A percentile compares a stretch with the other conserved stretches of the same genome.
These are phyloP conservation scores for Solanum hybrid DNA, from an alignment of 305 asterid genomes.

Conservation along the genomic window DNA sequence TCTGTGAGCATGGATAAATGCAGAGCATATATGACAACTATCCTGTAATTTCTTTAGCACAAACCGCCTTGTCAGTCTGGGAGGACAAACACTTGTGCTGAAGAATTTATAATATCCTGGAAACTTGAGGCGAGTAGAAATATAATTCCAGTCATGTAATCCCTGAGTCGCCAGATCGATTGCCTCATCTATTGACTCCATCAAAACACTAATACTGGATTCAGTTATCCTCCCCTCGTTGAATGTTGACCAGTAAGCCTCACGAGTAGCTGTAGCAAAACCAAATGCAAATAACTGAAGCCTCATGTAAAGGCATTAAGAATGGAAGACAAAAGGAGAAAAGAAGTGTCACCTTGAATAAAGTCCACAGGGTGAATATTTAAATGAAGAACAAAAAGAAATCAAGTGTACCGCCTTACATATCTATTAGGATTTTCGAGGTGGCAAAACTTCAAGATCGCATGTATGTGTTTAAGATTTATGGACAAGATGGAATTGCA, in stretches of 20 bases:
- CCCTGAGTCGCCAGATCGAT: constrained; percentile 2
- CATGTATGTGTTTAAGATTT: not conserved
- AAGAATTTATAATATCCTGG: not conserved
- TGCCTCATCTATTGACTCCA: not conserved
- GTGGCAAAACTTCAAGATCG: not conserved
- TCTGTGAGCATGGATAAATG: not conserved
- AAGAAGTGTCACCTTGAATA: not conserved
- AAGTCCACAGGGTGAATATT: not conserved
- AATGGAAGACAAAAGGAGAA: not conserved
- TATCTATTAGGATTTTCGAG: not conserved
- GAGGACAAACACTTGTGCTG: not conserved
- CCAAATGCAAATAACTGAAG: not conserved
- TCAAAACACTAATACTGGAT: not conserved
- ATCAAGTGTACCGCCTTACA: not conserved
- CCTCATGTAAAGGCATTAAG: not conserved
- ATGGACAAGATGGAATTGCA: not conserved
- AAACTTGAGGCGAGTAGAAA: not conserved
- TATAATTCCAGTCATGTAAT: not conserved
- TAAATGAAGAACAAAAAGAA: not conserved
- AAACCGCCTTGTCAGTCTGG: not conserved
- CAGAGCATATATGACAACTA: constrained; percentile 1
- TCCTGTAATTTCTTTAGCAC: constrained; percentile 3
- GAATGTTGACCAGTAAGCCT: constrained; percentile 5
- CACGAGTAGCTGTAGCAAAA: not conserved
- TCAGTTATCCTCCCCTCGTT: not conserved